Evolutionary conservation across 768 basidiomycete genomes (phyloP), one percentile per base, ranked within the genome.

Genomic region (Phanerochaete carnosa): DNA sequence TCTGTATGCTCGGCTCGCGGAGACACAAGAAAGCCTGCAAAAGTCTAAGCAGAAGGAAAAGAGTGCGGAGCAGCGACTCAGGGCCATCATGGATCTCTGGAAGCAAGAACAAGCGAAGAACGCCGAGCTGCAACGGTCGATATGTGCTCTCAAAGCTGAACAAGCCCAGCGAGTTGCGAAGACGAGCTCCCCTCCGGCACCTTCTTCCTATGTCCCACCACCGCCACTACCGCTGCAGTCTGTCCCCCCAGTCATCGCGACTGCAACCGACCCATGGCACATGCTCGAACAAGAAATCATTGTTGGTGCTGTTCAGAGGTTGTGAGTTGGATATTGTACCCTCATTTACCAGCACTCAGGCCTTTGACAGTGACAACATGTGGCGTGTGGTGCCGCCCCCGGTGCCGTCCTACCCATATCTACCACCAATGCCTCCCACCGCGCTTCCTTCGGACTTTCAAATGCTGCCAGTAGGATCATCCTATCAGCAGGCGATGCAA

Each of bases 31-130:
- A 23, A 30, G 15, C 25, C 32, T 35, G 19, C 35, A 37, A 37
- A 32, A 55, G n/a, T 15, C 54, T 19, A 33, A 13, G 32, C 35
- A 55, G 54, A 55, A 55, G 23, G 37, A 43, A n/a, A 16, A 35
- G n/a, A 23, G 3, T 15, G 54, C 53, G n/a, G 29, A 60, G 25
- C 23, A 26, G 12, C 50, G 13, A 7, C 23, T 55, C 16, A n/a
- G 39, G 25, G 30, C 37, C 3, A 23, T 55, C 43, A 35, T 53
- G 25, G 23, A 55, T 19, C 45, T 33, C 5, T 51, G 50, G 53
- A 51, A 32, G 46, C 13, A 32, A 22, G 59, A 60, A 45, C 39
- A 60, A 53, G 26, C 9, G 26, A 60, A 35, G 59, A 45, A 26
- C 45, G 43, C 39, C n/a, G 59, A 60, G 2, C 43, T 60, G 59